phyloP scores from a whole-genome alignment of 2,329 filamentous ascomycete species.

The Phyllosticta citribraziliensis region DNA sequence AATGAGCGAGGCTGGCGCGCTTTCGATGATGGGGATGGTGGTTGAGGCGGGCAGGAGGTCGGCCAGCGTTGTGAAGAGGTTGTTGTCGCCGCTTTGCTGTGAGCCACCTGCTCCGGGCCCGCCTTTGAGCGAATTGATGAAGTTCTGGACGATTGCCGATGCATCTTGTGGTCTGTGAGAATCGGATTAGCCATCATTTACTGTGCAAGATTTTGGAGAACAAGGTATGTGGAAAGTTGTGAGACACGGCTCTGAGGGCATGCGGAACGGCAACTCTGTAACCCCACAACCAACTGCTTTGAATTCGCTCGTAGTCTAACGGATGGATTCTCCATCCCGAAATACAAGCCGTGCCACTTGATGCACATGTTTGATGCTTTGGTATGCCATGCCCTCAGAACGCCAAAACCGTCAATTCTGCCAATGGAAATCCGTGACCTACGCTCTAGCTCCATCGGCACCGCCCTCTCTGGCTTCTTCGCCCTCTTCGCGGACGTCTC shows the following conservation, averaged over 20 bases:
- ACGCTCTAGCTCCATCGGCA: constrained; percentile 97
- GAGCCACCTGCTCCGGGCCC: constrained; percentile 33
- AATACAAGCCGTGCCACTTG: not conserved
- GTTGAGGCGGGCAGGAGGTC: constrained; percentile 72
- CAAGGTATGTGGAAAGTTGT: not conserved
- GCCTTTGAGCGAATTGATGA: constrained; percentile 71
- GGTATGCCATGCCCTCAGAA: constrained; percentile 6
- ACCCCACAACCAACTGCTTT: constrained; percentile 1
- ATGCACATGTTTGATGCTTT: constrained; percentile 1
- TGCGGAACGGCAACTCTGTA: constrained; percentile 1
- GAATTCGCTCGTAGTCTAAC: constrained; percentile 7
- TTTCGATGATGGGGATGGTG: constrained; percentile 69
- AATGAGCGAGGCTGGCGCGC: constrained; percentile 52
- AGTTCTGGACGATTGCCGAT: constrained; percentile 72
- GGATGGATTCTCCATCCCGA: not conserved
- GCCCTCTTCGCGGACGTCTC: constrained; percentile 85
- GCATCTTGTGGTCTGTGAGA: constrained; percentile 46
- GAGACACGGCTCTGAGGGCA: constrained; percentile 2
- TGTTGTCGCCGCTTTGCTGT: constrained; percentile 31
- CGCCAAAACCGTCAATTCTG: constrained; percentile 3
- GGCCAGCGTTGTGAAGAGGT: constrained; percentile 70
- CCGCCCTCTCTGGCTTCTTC: constrained; percentile 82
- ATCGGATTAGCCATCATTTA: not conserved
- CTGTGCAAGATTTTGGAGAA: not conserved
- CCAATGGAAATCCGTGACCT: constrained; percentile 51